Evolutionary conservation across 495 filamentous ascomycete genomes (phyloP).

Genomic region (Darksidea phi): DNA sequence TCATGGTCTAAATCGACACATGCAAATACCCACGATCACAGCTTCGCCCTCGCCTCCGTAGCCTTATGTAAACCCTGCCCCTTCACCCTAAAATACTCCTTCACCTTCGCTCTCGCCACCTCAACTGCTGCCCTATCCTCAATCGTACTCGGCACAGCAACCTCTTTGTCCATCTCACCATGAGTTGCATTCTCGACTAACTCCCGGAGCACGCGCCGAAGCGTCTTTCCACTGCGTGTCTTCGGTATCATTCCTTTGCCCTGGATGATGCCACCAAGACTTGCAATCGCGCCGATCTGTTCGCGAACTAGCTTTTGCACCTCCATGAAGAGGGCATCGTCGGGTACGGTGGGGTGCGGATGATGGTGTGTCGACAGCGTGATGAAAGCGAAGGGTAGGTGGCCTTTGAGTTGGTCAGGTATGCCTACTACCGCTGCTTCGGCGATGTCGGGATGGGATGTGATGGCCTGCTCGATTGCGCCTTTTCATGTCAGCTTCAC

Average conservation of each 20-base stretch:
- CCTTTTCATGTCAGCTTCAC: conserved; percentile 46
- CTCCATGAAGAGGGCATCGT: conserved; percentile 55
- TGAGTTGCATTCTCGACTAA: conserved; percentile 64
- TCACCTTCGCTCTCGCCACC: conserved; percentile 54
- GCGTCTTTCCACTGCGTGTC: conserved; percentile 83
- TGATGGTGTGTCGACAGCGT: conserved; percentile 54
- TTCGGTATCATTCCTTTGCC: conserved; percentile 89
- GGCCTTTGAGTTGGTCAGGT: conserved; percentile 81
- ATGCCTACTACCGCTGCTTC: conserved; percentile 85
- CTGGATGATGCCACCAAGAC: conserved; percentile 77
- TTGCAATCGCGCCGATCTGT: conserved; percentile 85
- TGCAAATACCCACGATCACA: conserved; percentile 20
- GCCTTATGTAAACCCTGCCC: conserved; percentile 51
- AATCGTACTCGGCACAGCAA: conserved; percentile 60
- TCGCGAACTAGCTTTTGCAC: conserved; percentile 67
- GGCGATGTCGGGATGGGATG: conserved; percentile 70
- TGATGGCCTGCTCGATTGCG: conserved; percentile 84
- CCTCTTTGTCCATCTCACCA: conserved; percentile 53
- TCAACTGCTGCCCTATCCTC: conserved; percentile 60
- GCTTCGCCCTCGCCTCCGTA: conserved; percentile 57
- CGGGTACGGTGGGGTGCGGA: conserved; percentile 48
- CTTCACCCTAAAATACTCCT: conserved; percentile 57
- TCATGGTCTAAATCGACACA: too few species aligned
- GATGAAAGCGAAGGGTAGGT: conserved; percentile 87
- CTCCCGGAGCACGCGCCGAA: conserved; percentile 76